Evolutionary conservation across 352 stramenopile genomes (phyloP), one percentile per base, ranked within the genome.

Genomic region (Thraustotheca clavata): DNA sequence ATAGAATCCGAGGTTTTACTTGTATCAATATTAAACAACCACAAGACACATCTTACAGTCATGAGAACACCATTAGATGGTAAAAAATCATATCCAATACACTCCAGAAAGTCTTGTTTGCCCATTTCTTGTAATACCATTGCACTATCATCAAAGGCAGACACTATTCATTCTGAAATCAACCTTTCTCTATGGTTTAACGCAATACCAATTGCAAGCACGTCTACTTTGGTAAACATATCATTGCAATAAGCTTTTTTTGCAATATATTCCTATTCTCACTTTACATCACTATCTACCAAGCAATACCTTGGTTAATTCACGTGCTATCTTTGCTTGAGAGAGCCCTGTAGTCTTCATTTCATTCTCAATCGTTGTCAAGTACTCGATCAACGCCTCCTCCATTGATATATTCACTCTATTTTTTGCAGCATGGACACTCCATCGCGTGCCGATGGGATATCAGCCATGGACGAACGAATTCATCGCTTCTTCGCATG

Each of bases 401-500:
- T n/a, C n/a, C n/a, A n/a, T n/a, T n/a, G n/a, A n/a, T n/a, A n/a
- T n/a, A n/a, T n/a, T n/a, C n/a, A n/a, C n/a, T n/a, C n/a, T n/a
- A n/a, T n/a, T n/a, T n/a, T n/a, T n/a, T n/a, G n/a, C n/a, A n/a
- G 38, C 38, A 43, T 43, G 32, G 8, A 29, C 26, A 62, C 83
- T 31, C 83, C 83, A 9, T 92, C 83, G 6, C 54, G 54, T 0
- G 50, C 68, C 7, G 78, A 87, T 46, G 83, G 79, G 8, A 38
- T 92, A 2, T 0, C 20, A 5, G 24, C 66, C 0, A 11, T 29
- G 1, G 59, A 68, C 1, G 84, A 93, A 70, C 59, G 67, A 18
- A 29, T 66, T 26, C 89, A 96, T 38, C 85, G 87, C 4, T 88
- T 83, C 59, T 97, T 88, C 67, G 87, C 84, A 47, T 96, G 89